These are phyloP conservation scores for Omphalotus guepiniiformis DNA, from an alignment of 768 basidiomycete species.

Conservation along the genomic window DNA sequence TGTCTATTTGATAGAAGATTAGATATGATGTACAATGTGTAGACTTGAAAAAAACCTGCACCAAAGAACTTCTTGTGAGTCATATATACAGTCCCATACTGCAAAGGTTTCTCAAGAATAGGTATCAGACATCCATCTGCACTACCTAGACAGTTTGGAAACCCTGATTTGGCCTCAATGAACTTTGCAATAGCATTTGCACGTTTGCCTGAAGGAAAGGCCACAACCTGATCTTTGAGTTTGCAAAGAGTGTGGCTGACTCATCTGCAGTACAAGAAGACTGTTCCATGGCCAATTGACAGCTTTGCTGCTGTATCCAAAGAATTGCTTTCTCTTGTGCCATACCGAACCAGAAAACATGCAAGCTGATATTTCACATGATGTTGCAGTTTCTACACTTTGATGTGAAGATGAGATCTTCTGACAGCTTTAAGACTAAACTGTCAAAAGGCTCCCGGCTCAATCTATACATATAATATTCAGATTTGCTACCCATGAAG, in stretches of 20 bases:
- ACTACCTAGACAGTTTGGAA: conserved; percentile 12
- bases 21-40: not conserved
- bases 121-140: conserved; percentile 13
- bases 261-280: conserved; percentile 17
- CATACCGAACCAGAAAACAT: conserved; percentile 15
- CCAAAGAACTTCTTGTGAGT: conserved; percentile 8
- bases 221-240: not conserved
- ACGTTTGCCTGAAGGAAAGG: not conserved
- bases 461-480: not conserved
- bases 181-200: not conserved
- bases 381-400: not conserved
- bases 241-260: conserved; percentile 9
- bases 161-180: conserved; percentile 9
- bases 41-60: not conserved
- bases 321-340: conserved; percentile 13
- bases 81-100: conserved; percentile 8
- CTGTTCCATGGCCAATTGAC: conserved; percentile 18
- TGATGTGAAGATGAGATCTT: not conserved
- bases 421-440: not conserved
- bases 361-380: conserved; percentile 6
- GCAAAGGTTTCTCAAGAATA: not conserved
- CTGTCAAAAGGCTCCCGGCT: not conserved
- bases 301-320: conserved; percentile 13
- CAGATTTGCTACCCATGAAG: not conserved
- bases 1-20: conserved; percentile 7